These are phyloP conservation scores for Globisporangium acanthophoron DNA, from an alignment of 352 stramenopile genomes.

Conservation along the genomic window DNA sequence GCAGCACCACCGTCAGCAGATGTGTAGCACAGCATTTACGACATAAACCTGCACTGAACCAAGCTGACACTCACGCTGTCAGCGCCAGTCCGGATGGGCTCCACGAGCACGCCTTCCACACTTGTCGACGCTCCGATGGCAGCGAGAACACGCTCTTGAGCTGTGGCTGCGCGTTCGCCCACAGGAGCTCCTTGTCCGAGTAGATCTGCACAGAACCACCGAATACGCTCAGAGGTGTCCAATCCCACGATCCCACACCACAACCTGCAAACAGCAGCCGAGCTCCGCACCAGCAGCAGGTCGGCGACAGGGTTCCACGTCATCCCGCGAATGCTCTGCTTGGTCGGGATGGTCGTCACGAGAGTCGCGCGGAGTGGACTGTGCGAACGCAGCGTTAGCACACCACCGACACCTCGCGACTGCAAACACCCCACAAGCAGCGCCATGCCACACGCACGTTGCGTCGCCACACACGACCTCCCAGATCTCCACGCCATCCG, in stretches of 20 bases:
- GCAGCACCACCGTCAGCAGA: not conserved
- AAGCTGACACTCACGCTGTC: constrained; percentile 21
- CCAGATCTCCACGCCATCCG: constrained; percentile 25
- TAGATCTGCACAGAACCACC: constrained; percentile 16
- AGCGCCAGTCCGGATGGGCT: constrained; percentile 36
- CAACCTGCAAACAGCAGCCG: not conserved
- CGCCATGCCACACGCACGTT: constrained; percentile 11
- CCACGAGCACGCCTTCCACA: constrained; percentile 31
- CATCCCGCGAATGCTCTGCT: constrained; percentile 20
- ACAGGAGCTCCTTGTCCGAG: constrained; percentile 22
- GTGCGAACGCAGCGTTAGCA: not conserved
- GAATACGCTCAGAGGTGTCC: not conserved
- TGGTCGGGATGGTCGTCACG: not conserved
- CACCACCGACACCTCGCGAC: no score
- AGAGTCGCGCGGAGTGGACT: constrained; percentile 11
- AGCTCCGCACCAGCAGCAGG: constrained; percentile 23
- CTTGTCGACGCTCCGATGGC: constrained; percentile 1
- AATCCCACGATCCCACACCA: not conserved
- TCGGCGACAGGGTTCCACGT: constrained; percentile 29
- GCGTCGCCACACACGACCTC: constrained; percentile 19
- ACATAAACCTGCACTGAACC: no score
- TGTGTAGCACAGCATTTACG: no score
- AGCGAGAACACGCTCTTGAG: constrained; percentile 12
- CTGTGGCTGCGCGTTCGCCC: constrained; percentile 11
- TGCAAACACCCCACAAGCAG: no score